Evolutionary conservation across 2,329 filamentous ascomycete species (phyloP), one percentile per base, ranked within the genome.

Genomic region (Cladobotryum protrusum): DNA sequence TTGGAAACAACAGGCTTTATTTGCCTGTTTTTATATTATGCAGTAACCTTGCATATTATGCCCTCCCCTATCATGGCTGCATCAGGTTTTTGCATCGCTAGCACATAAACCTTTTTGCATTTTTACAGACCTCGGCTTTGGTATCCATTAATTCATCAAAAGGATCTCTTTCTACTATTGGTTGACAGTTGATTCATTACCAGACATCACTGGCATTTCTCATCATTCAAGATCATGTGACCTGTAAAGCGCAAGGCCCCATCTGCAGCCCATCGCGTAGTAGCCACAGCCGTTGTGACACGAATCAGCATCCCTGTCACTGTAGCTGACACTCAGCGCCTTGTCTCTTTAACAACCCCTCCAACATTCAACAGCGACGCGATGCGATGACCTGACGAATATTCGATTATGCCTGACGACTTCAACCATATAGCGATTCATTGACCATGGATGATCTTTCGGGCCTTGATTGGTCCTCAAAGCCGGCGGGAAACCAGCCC

Each of bases 391-490:
- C 50, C 47, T 56, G 49, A 54, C 49, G 47, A 54, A 53, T 48
- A 47, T 37, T 33, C 46, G 57, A 54, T 50, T 52, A 64, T 63
- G 62, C 58, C 50, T 56, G 52, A 60, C 50, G 51, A 56, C 50
- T 53, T 48, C n/a, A 54, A 49, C 56, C 58, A 58, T 52, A 50
- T 49, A 49, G 45, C 56, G 42, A 48, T 56, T 42, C 29, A 29
- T 52, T 52, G 50, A 70, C 61, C 50, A 85, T 85, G 81, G 78
- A 84, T 58, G 80, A 85, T 67, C 75, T 84, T 44, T 75, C 77
- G 43, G 74, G 77, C 56, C 71, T 84, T 58, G 77, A 78, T 66
- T 85, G 80, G 80, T 78, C 77, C 45, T 63, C 67, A 54, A 75
- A 77, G 63, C 59, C 68, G 40, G 53, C 57, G 17, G 58, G 56